A percentile compares a stretch with the other conserved stretches of the same genome.
Evolutionary conservation across 805 yeast species (phyloP).

Genomic region (Candida fluviatilis): DNA sequence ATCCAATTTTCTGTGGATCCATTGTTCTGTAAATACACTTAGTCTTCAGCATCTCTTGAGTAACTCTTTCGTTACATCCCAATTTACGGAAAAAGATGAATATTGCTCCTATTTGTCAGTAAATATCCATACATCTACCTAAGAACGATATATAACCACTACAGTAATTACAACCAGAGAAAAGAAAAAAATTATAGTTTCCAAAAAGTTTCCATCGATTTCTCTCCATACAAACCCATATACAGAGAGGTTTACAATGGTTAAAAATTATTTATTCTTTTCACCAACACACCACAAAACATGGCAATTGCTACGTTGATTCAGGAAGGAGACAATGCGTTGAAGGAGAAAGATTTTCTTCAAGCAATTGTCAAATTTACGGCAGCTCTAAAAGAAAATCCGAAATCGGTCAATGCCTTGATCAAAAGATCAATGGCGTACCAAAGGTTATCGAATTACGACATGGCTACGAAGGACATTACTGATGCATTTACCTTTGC

Average conservation of each 20-base stretch:
- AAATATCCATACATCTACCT: no score
- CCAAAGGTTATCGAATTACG: conserved; percentile 44
- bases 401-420: conserved; percentile 44
- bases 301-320: conserved; percentile 38
- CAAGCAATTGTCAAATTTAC: conserved; percentile 42
- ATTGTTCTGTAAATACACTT: no score
- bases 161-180: no score
- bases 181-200: not conserved
- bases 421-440: conserved; percentile 47
- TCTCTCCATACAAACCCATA: not conserved
- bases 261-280: not conserved
- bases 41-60: no score
- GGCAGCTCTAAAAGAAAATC: conserved; percentile 37
- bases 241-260: not conserved
- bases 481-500: conserved; percentile 44
- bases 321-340: conserved; percentile 30
- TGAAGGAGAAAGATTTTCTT: conserved; percentile 31
- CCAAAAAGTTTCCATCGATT: not conserved
- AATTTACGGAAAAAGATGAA: no score
- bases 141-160: no score
- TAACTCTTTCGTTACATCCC: no score
- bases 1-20: no score
- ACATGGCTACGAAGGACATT: conserved; percentile 45
- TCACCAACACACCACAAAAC: not conserved
- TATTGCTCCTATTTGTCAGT: no score